Base-by-base conservation (phyloP, 345 rosid genomes). In the Raphanus raphanistrum region DNA sequence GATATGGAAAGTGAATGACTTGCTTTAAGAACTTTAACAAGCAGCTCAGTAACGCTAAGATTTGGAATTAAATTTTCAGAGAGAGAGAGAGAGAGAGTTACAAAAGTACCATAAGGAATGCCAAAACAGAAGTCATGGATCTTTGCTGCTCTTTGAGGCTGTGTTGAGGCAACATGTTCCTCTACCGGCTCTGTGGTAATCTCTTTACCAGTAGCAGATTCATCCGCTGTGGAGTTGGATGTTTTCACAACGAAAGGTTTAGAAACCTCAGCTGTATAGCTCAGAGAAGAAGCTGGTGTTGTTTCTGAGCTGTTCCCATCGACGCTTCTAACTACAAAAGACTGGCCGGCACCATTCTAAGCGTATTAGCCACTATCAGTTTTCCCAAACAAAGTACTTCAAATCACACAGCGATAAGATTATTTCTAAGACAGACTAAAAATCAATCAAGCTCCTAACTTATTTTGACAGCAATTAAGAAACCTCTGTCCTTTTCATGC, bases 111-210 rank as follows among this genome's bases (percentile, higher is more conserved):
- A 79, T 85, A 93, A 61, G 98, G 98, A 76, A 93, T 91, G 69
- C 98, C 98, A 59, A 93, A 92, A 82, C 97, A 93, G 68, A 93
- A 93, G 80, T 93, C 98, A 66, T 91, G 98, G 75, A 91, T 89
- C 85, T 85, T 90, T 4, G 98, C 96, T 5, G 88, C 82, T 80
- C 84, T 77, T 73, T 63, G 76, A 3, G 75, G 88, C 55, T 71
- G 78, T 13, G 57, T n/a, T 48, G 55, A n/a, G 9, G 35, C n/a
- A 21, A 79, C 88, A 78, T 73, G 70, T 68, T 83, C 90, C 82
- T 72, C 76, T 6, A 32, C 81, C 5, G 79, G 41, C 70, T 83
- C 88, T 11, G 50, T 54, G 35, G 12, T 26, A 41, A 21, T 77
- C 27, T 48, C 50, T 60, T 73, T 62, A 59, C 38, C 80, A 41